Percentiles rank a stretch among this genome's conserved stretches.
Conservation (phyloP, 148 eudicot species). For the Chenopodium berlandieri region DNA sequence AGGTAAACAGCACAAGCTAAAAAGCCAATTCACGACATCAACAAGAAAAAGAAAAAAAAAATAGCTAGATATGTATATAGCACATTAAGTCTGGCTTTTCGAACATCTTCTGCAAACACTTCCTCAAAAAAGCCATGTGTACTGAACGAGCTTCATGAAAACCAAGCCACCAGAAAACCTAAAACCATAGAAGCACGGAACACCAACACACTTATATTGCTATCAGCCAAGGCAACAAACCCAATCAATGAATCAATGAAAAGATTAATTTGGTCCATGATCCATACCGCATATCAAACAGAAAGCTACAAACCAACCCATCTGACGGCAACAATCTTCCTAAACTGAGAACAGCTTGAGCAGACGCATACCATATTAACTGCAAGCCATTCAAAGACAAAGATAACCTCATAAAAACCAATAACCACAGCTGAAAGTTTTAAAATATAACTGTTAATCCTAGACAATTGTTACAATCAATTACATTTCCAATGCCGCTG, state of each 20-base stretch:
- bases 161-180: conserved; percentile 35
- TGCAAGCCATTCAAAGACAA: conserved; percentile 18
- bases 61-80: background rate
- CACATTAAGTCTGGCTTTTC: conserved; percentile 9
- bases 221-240: background rate
- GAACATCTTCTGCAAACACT: conserved; percentile 21
- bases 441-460: background rate
- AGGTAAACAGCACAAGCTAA: background rate
- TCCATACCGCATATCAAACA: conserved; percentile 24
- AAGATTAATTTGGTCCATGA: conserved; percentile 5
- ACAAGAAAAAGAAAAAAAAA: background rate
- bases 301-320: conserved; percentile 25
- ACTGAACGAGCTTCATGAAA: conserved; percentile 29
- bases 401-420: background rate
- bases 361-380: conserved; percentile 32
- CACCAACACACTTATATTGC: conserved; percentile 4
- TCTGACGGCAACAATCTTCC: conserved; percentile 23
- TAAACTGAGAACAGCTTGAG: conserved; percentile 30
- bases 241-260: conserved; percentile 21
- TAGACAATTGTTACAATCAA: background rate
- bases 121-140: conserved; percentile 17
- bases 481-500: background rate
- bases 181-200: conserved; percentile 23
- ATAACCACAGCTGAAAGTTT: background rate
- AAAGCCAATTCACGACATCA: background rate